These are phyloP conservation scores for Fusarium hainanense DNA, from an alignment of 2,329 filamentous ascomycete genomes.

Conservation along the genomic window DNA sequence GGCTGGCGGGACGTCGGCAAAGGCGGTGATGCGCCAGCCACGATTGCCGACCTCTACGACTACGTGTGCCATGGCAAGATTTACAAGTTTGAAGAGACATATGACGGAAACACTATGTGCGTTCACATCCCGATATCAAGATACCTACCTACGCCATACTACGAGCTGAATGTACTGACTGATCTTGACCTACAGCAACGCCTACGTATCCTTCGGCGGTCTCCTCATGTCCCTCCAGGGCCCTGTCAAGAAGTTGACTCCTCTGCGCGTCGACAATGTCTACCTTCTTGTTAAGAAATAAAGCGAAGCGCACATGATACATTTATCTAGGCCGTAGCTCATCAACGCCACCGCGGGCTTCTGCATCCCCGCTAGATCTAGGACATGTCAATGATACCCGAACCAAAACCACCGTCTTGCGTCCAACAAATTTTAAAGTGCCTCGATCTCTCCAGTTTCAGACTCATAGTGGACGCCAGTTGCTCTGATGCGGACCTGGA, in stretches of 20 bases:
- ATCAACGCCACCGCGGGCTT: slow-evolving; percentile 10
- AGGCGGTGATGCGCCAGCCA: slow-evolving; percentile 64
- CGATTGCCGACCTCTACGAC: slow-evolving; percentile 82
- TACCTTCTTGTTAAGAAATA: slow-evolving; percentile 96
- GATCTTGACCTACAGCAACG: slow-evolving; percentile 71
- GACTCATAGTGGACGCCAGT: slow-evolving; percentile 44
- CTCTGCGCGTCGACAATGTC: slow-evolving; percentile 90
- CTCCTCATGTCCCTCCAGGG: slow-evolving; percentile 91
- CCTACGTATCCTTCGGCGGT: slow-evolving; percentile 93
- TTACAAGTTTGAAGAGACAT: slow-evolving; percentile 85
- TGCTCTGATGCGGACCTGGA: slow-evolving; percentile 70
- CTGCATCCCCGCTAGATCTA: slow-evolving; percentile 35
- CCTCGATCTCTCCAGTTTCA: background rate
- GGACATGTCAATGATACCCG: slow-evolving; percentile 44
- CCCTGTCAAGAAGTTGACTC: slow-evolving; percentile 94
- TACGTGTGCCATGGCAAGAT: slow-evolving; percentile 92
- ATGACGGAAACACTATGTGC: slow-evolving; percentile 84
- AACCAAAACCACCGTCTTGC: slow-evolving; percentile 28
- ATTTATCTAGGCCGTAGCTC: slow-evolving; percentile 27
- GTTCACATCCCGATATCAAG: background rate
- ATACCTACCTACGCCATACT: background rate
- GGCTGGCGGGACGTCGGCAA: slow-evolving; percentile 83
- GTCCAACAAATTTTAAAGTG: slow-evolving; percentile 18
- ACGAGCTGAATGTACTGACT: slow-evolving; percentile 22
- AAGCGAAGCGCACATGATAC: slow-evolving; percentile 24